Base-by-base conservation (phyloP, 1,284 basidiomycete genomes). In the Pseudozyma flocculosa region DNA sequence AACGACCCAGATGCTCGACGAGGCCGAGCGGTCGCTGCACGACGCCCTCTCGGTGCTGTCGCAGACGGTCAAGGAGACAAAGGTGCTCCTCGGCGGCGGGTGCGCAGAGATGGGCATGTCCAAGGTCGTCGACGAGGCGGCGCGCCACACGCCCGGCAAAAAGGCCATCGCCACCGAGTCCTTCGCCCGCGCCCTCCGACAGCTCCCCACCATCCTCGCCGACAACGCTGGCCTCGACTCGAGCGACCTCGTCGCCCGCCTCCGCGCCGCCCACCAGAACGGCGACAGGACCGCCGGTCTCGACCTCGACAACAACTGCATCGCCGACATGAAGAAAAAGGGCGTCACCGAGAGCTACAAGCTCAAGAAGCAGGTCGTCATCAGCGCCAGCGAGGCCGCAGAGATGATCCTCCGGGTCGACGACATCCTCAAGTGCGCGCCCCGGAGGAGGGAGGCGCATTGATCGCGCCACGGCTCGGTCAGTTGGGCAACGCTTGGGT, bases 61-160 rank as follows among this genome's bases (percentile, higher is more conserved):
- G 4, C 95, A 99, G 78, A 98, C 94, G 0, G 92, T 96, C 62
- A 93, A 92, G 80, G 95, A 98, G 83, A 95, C 93, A 1, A 84
- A 95, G 23, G 86, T 92, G 7, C 88, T 91, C 3, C 87, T 96
- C 30, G 95, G 95, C 4, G 95, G 95, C 48, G 95, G 95, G 26
- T 98, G 93, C 78, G 87, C 92, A 1, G 95, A 98, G 82, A 98
- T 95, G 91, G 80, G 91, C 64, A 98, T 99, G 95, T 88, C 86
- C 73, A 92, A 89, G 73, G 88, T 88, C 1, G 90, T 95, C 9
- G 95, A 98, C 48, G 90, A 92, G 76, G 88, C 85, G 37, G 90
- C 90, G 9, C 84, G 88, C 60, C 85, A 84, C 55, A 86, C 93
- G 29, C 86, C 87, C 71, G 95, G 95, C 4, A 98, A 98, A 83